These are phyloP conservation scores for Globomyces pollinis-pini DNA, from an alignment of 192 early-diverging fungal genomes.

Conservation along the genomic window DNA sequence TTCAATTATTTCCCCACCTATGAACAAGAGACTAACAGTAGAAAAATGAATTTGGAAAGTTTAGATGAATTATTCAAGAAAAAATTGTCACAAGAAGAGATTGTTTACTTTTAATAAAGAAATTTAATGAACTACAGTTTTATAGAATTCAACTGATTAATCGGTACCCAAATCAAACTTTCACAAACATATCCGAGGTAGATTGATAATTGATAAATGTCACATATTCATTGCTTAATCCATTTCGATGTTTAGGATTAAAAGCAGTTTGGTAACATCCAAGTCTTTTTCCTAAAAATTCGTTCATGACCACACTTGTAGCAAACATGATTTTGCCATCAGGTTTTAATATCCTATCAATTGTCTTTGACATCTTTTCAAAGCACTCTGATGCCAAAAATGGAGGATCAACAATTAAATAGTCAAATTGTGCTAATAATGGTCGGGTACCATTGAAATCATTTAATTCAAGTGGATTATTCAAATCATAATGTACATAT, in stretches of 20 bases:
- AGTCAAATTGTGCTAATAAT: conserved; percentile 41
- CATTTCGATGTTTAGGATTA: conserved; percentile 54
- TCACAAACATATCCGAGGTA: no score
- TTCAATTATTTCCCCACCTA: no score
- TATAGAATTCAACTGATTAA: no score
- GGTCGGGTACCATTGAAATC: conserved; percentile 21
- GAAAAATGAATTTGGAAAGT: no score
- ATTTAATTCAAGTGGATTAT: conserved; percentile 43
- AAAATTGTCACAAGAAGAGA: no score
- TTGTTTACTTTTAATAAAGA: no score
- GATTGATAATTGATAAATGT: conserved; percentile 67
- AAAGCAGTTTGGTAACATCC: conserved; percentile 51
- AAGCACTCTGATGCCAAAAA: conserved; percentile 71
- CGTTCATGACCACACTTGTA: conserved; percentile 55
- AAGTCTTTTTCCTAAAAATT: conserved; percentile 37
- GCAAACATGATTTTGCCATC: conserved; percentile 46
- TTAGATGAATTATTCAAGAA: no score
- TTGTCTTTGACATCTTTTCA: conserved; percentile 58
- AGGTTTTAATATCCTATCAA: conserved; percentile 20
- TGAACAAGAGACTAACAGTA: no score
- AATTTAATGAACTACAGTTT: no score
- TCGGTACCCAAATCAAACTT: no score
- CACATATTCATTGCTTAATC: conserved; percentile 70
- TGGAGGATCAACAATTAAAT: conserved; percentile 71
- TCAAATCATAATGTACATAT: conserved; percentile 72